Base-by-base conservation (phyloP, 768 basidiomycete genomes). In the Gelatoporia subvermispora region DNA sequence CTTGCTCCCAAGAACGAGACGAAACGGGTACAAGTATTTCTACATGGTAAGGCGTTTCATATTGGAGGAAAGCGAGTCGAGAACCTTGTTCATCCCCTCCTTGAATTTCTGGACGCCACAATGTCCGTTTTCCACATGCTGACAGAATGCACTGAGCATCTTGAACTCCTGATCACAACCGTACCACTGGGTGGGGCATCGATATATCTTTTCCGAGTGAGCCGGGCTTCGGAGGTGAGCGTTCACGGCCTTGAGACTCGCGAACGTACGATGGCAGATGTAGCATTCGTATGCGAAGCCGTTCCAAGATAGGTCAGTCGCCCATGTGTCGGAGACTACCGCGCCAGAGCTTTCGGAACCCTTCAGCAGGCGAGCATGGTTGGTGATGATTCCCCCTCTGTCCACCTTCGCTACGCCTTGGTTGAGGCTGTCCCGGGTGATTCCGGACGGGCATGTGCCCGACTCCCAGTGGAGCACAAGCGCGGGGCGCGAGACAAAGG, bases 401-500 rank as follows among this genome's bases (percentile, higher is more conserved):
- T 86, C 84, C 43, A 68, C 47, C 43, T 68, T 24, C 41, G 65
- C 69, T 41, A 82, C 66, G 48, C 59, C 64, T 35, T 56, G 60
- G 64, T 80, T 70, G 47, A 72, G 52, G 40, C 64, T 47, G 31
- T 60, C 58, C 48, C 74, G 72, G 25, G 61, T 60, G 35, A 77
- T 61, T 10, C 79, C 74, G 0, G 83, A 83, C 20, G 53, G 44
- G 59, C 86, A 86, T 3, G 59, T 52, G 1, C 84, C 84, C 10
- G 72, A 66, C 57, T 88, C 86, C 59, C 85, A 71, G 61, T 88
- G 85, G 24, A 77, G 72, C 25, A 78, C 57, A 40, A 88, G 68
- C 9, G 81, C 77, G 8, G 82, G 73, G 37, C 56, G 66, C 17
- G 75, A 78, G 44, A 80, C 61, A 63, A 86, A 87, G 1, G 47